Conservation (phyloP, 2,329 filamentous ascomycete genomes). For the Nannizziopsis arthrosporioides region DNA sequence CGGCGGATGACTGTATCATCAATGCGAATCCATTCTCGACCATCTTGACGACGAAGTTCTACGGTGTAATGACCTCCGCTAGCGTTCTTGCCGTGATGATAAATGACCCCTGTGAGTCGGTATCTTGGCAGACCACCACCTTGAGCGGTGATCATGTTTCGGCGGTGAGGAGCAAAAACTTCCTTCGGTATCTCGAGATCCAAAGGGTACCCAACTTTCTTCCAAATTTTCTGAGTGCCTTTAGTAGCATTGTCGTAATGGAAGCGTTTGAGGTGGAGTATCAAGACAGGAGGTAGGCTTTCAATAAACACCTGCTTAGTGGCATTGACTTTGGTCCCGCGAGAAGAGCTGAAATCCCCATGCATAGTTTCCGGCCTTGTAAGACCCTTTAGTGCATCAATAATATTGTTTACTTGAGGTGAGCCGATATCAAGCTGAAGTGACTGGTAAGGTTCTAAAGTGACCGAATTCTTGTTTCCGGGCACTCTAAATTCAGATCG, state of each 20-base stretch:
- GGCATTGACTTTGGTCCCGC: conserved; percentile 62
- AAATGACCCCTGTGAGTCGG: conserved; percentile 77
- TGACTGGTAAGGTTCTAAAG: conserved; percentile 84
- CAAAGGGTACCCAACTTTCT: conserved; percentile 88
- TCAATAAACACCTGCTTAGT: conserved; percentile 96
- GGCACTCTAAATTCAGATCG: conserved; percentile 80
- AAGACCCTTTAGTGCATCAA: conserved; percentile 76
- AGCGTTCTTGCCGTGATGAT: conserved; percentile 95
- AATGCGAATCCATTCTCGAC: conserved; percentile 88
- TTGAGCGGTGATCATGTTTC: conserved; percentile 52
- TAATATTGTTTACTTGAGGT: conserved; percentile 74
- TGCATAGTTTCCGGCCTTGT: conserved; percentile 76
- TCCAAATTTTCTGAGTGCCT: conserved; percentile 95
- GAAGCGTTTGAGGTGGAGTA: conserved; percentile 93
- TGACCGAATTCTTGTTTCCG: conserved; percentile 81
- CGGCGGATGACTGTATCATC: conserved; percentile 86
- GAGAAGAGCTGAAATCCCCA: conserved; percentile 68
- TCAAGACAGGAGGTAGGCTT: conserved; percentile 76
- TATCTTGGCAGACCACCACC: conserved; percentile 69
- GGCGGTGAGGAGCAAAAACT: conserved; percentile 65
- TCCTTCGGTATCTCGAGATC: conserved; percentile 90
- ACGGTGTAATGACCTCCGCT: conserved; percentile 95
- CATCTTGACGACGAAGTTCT: conserved; percentile 89
- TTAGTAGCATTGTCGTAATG: conserved; percentile 75
- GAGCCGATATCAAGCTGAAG: conserved; percentile 90